These are phyloP conservation scores for Lathyrus oleraceus DNA, from an alignment of 306 rosid genomes.

Conservation along the genomic window DNA sequence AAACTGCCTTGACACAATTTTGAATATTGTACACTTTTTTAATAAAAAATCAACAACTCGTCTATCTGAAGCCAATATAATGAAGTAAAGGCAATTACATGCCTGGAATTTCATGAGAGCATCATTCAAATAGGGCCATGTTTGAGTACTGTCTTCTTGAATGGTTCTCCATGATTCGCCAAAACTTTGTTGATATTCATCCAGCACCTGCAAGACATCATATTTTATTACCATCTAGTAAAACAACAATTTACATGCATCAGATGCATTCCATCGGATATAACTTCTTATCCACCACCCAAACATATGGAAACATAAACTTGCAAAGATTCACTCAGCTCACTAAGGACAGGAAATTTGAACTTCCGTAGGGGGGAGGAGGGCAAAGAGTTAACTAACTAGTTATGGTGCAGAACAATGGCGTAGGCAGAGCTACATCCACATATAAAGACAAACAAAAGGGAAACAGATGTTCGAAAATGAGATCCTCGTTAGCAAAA, in stretches of 20 bases:
- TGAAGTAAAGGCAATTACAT: conserved; percentile 9
- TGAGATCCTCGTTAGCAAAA: neutral
- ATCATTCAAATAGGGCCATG: conserved; percentile 88
- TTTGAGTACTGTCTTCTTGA: conserved; percentile 58
- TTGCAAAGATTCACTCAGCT: too few relatives aligned
- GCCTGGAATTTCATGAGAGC: conserved; percentile 88
- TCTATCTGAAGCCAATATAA: conserved; percentile 24
- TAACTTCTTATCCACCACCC: neutral
- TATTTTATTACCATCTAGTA: conserved; percentile 19
- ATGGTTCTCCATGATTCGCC: conserved; percentile 85
- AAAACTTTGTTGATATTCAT: conserved; percentile 77
- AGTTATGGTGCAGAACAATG: conserved; percentile 13
- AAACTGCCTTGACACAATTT: neutral
- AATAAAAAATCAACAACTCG: conserved; percentile 9
- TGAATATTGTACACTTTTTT: neutral
- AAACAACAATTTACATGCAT: conserved; percentile 4
- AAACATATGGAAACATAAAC: neutral
- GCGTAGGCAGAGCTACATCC: neutral
- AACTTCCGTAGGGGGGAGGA: too few relatives aligned
- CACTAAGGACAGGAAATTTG: too few relatives aligned
- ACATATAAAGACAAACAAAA: neutral
- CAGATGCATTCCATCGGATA: neutral
- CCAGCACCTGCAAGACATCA: conserved; percentile 60
- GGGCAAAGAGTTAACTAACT: neutral
- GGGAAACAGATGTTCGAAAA: conserved; percentile 4